These are phyloP conservation scores for Paragyromitra xinjiangensis DNA, from an alignment of 495 filamentous ascomycete genomes.

Conservation along the genomic window DNA sequence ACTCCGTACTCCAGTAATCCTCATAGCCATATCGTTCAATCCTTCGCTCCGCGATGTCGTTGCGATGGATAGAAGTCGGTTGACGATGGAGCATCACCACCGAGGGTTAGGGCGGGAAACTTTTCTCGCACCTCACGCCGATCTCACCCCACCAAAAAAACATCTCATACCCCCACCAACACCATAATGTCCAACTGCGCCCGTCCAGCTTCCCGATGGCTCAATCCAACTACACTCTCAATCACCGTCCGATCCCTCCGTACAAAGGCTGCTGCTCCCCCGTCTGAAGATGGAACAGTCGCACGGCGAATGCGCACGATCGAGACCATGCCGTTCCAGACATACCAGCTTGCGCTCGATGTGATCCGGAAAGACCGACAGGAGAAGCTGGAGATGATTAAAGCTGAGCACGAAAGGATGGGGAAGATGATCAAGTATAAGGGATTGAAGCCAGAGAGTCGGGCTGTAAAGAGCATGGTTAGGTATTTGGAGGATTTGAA, in stretches of 20 bases:
- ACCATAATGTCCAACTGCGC: constrained; percentile 28
- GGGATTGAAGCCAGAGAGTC: constrained; percentile 71
- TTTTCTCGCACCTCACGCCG: constrained; percentile 31
- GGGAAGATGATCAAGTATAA: constrained; percentile 64
- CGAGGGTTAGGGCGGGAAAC: constrained; percentile 48
- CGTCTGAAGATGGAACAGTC: constrained; percentile 58
- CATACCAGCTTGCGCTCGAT: constrained; percentile 93
- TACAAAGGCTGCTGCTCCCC: constrained; percentile 55
- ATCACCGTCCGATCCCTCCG: constrained; percentile 59
- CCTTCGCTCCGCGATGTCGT: background rate
- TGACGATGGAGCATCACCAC: constrained; percentile 4
- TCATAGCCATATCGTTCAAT: constrained; percentile 37
- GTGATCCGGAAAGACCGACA: constrained; percentile 79
- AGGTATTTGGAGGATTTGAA: constrained; percentile 80
- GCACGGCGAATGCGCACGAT: constrained; percentile 68
- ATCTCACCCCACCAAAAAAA: constrained; percentile 29
- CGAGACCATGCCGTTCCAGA: constrained; percentile 86
- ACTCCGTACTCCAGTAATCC: constrained; percentile 24
- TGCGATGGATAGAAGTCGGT: constrained; percentile 20
- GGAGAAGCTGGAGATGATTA: constrained; percentile 77
- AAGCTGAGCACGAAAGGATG: constrained; percentile 68
- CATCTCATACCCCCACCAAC: background rate
- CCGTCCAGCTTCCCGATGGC: constrained; percentile 26
- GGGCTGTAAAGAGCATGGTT: constrained; percentile 73
- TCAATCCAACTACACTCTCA: constrained; percentile 59